phyloP scores from a whole-genome alignment of 2,329 filamentous ascomycete species.

The Alternaria hordeiaustralica region DNA sequence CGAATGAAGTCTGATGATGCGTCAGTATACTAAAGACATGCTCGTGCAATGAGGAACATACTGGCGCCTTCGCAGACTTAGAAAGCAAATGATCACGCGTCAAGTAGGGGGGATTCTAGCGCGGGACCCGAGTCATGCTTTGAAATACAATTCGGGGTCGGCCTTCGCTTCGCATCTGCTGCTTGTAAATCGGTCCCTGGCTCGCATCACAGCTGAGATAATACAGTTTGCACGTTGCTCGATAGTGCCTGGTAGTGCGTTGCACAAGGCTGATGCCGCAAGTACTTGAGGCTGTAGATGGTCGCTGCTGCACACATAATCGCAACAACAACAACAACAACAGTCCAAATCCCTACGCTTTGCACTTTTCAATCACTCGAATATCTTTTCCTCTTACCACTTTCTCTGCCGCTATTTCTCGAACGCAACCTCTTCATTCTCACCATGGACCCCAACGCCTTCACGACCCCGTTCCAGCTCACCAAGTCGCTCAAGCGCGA shows the following conservation, averaged over 20 bases:
- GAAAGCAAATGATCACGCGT: neutral
- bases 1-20: neutral
- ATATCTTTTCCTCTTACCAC: neutral
- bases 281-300: neutral
- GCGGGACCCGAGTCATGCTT: neutral
- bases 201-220: neutral
- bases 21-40: neutral
- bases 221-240: neutral
- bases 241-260: neutral
- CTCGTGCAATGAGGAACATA: neutral
- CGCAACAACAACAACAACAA: neutral
- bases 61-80: neutral
- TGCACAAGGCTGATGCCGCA: neutral
- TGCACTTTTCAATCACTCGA: neutral
- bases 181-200: neutral
- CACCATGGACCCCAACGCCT: constrained; percentile 6
- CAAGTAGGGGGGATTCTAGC: neutral
- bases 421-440: neutral
- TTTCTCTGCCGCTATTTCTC: neutral
- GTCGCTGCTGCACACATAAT: neutral
- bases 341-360: neutral
- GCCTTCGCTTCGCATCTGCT: neutral
- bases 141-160: neutral
- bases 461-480: constrained; percentile 22
- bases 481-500: constrained; percentile 25